Percentiles rank a stretch among this genome's conserved stretches.
Evolutionary conservation across 106 monocot genomes (phyloP).

Genomic region (Agapanthus africanus): DNA sequence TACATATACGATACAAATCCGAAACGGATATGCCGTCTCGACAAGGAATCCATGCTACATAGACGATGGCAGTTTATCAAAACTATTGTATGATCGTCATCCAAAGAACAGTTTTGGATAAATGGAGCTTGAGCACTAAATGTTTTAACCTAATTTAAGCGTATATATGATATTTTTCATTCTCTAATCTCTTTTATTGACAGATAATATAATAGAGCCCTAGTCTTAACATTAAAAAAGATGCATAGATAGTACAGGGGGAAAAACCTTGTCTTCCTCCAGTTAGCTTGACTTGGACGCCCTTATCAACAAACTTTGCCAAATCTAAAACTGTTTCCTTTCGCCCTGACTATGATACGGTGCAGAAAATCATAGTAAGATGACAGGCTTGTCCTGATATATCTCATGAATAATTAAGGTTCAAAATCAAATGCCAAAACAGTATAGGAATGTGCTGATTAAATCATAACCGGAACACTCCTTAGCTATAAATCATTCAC

Average conservation of each 20-base stretch:
- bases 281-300: slow-evolving; percentile 95
- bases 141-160: neutral
- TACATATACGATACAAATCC: no score
- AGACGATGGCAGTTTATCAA: no score
- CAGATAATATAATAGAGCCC: neutral
- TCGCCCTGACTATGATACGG: slow-evolving; percentile 60
- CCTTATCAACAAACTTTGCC: slow-evolving; percentile 97
- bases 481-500: neutral
- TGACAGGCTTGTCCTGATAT: neutral
- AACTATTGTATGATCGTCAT: no score
- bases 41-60: no score
- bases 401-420: neutral
- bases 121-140: no score
- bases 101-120: no score
- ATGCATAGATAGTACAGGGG: no score
- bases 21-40: no score
- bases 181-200: neutral
- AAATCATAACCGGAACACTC: neutral
- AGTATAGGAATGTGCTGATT: neutral
- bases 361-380: neutral
- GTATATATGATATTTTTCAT: neutral
- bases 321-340: slow-evolving; percentile 95
- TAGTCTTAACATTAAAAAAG: no score
- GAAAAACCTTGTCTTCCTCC: slow-evolving; percentile 95
- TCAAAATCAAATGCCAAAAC: neutral